Evolutionary conservation across 2,329 filamentous ascomycete species (phyloP).

Genomic region (Beauveria australis): DNA sequence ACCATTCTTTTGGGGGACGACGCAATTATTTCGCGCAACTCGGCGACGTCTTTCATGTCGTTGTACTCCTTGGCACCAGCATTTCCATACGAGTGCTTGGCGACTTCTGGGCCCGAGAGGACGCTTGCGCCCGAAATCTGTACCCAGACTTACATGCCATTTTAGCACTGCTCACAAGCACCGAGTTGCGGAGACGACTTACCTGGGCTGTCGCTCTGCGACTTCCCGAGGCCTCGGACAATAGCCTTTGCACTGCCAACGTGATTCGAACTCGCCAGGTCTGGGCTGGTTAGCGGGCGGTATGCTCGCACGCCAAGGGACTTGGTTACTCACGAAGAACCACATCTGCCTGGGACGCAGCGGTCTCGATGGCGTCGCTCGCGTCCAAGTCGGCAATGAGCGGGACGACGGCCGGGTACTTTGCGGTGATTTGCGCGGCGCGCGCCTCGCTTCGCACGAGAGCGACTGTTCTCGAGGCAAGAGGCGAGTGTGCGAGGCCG

Average conservation of each 20-base stretch:
- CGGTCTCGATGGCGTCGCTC: conserved; percentile 33
- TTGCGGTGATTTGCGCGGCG: conserved; percentile 10
- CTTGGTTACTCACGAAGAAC: conserved; percentile 29
- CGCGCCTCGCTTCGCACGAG: conserved; percentile 15
- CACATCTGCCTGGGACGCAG: conserved; percentile 35
- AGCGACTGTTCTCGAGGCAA: conserved; percentile 13
- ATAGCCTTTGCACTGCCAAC: conserved; percentile 26
- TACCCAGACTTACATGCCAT: conserved; percentile 24
- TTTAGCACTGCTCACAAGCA: neutral
- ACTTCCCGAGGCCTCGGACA: conserved; percentile 29
- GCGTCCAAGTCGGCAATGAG: conserved; percentile 37
- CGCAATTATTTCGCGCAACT: conserved; percentile 30
- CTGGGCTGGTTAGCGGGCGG: conserved; percentile 11
- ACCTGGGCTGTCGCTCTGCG: conserved; percentile 28
- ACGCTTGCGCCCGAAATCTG: conserved; percentile 8
- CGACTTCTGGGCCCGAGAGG: neutral
- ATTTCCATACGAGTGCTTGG: conserved; percentile 15
- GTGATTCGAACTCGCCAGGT: conserved; percentile 5
- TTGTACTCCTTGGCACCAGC: conserved; percentile 45
- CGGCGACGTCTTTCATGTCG: conserved; percentile 42
- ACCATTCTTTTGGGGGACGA: conserved; percentile 49
- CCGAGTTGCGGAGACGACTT: conserved; percentile 22
- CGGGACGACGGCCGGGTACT: conserved; percentile 6
- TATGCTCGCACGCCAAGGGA: conserved; percentile 24
- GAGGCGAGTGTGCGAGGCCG: conserved; percentile 10